Evolutionary conservation across 148 eudicot species (phyloP), one percentile per base, ranked within the genome.

Genomic region (Rheum nobile): DNA sequence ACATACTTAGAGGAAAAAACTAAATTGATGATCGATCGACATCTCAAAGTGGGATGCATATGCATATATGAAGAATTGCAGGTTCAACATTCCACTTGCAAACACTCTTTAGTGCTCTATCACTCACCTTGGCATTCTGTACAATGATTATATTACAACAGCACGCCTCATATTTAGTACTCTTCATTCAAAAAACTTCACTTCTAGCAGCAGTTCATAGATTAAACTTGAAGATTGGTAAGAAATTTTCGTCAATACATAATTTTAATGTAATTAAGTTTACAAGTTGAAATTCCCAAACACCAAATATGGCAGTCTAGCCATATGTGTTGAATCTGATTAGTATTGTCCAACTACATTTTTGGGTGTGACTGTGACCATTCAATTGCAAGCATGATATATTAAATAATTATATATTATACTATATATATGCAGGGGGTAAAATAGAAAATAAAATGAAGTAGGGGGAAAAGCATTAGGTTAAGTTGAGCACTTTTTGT

Each of bases 21-120:
- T 29, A 17, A 65, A 22, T 0, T 65, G 22, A 65, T 35, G 4
- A 37, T n/a, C n/a, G n/a, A n/a, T n/a, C n/a, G n/a, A 65, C 70
- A 65, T 17, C 5, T 3, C 22, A 65, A 65, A 65, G 70, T 65
- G 70, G 70, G 70, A 31, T 31, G 70, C 70, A 65, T 57, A 57
- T 57, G 55, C 55, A 50, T n/a, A 22, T 6, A 8, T 28, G 22
- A 41, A 63, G 69, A 63, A 63, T 31, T 65, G 70, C 70, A 63
- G 38, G 69, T 17, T 63, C 68, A 63, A 2, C 12, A 31, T 14
- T 29, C 68, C 68, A 63, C 68, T 63, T 63, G 34, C 37, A 13
- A 57, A 2, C 31, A 22, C 29, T 63, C 12, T 1, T 4, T 32
- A 65, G 70, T 65, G 70, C 70, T 65, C 70, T 21, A 61, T 31